Evolutionary conservation across 441 rosid genomes (phyloP).

Genomic region (Adansonia gregorii): DNA sequence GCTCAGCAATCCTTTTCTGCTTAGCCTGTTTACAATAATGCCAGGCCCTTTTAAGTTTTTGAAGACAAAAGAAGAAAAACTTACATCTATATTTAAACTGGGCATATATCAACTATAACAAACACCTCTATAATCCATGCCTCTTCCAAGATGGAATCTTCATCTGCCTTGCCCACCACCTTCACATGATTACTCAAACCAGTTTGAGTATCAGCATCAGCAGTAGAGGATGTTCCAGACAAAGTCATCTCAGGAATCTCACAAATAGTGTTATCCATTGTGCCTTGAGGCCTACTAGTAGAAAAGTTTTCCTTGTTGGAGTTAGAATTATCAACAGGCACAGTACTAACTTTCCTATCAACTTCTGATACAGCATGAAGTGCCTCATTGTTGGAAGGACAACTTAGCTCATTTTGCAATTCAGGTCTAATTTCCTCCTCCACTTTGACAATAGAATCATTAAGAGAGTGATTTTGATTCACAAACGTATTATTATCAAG

Average conservation of each 20-base stretch:
- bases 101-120: slow-evolving; percentile 28
- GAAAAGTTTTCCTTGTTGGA: slow-evolving; percentile 38
- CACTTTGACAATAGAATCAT: slow-evolving; percentile 44
- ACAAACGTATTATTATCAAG: slow-evolving; percentile 36
- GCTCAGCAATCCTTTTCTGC: slow-evolving; percentile 84
- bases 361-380: slow-evolving; percentile 38
- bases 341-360: slow-evolving; percentile 40
- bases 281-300: slow-evolving; percentile 44
- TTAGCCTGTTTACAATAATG: slow-evolving; percentile 69
- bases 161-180: slow-evolving; percentile 59
- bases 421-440: slow-evolving; percentile 53
- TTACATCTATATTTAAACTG: slow-evolving; percentile 26
- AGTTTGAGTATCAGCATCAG: slow-evolving; percentile 51
- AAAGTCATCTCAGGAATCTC: slow-evolving; percentile 44
- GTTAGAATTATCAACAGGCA: slow-evolving; percentile 39
- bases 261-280: slow-evolving; percentile 41
- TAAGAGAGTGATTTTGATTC: slow-evolving; percentile 41
- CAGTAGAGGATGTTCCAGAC: slow-evolving; percentile 42
- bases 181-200: slow-evolving; percentile 44
- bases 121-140: slow-evolving; percentile 86
- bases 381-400: slow-evolving; percentile 41
- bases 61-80: slow-evolving; percentile 15
- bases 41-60: slow-evolving; percentile 30
- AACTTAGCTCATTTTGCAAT: slow-evolving; percentile 49
- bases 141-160: slow-evolving; percentile 89